These are phyloP conservation scores for Fusarium armeniacum DNA, from an alignment of 2,329 filamentous ascomycete species.

Conservation along the genomic window DNA sequence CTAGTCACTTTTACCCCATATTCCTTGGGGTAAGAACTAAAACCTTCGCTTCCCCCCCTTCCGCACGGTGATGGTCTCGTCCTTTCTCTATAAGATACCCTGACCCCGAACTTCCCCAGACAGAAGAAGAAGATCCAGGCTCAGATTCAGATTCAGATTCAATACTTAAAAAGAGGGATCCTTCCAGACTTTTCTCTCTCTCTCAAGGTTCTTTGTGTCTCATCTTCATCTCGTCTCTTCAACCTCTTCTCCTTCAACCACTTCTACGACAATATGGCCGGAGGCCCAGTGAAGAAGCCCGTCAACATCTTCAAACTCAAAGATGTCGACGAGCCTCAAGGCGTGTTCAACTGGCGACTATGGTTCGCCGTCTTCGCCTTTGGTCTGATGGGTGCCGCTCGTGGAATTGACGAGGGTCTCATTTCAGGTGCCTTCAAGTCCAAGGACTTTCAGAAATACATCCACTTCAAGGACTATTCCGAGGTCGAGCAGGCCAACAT, in stretches of 20 bases:
- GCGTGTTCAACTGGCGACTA: conserved; percentile 32
- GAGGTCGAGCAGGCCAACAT: conserved; percentile 24
- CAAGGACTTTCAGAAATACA: conserved; percentile 25
- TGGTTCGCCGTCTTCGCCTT: conserved; percentile 32
- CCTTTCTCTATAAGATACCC: conserved; percentile 21
- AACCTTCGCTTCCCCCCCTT: background rate
- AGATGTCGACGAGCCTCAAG: conserved; percentile 21
- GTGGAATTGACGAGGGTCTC: conserved; percentile 24
- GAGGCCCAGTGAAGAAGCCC: conserved; percentile 27
- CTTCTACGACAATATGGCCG: conserved; percentile 8
- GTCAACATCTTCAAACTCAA: conserved; percentile 31
- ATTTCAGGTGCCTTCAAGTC: conserved; percentile 30
- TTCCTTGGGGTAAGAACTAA: conserved; percentile 15
- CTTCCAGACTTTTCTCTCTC: background rate
- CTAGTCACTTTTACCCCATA: conserved; percentile 22
- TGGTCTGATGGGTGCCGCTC: conserved; percentile 23
- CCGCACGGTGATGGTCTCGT: background rate
- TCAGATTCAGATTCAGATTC: conserved; percentile 6
- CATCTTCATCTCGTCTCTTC: background rate
- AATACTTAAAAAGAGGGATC: conserved; percentile 10
- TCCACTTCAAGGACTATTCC: conserved; percentile 15
- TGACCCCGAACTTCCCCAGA: conserved; percentile 23
- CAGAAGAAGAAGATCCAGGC: conserved; percentile 7
- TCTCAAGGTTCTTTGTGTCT: background rate
- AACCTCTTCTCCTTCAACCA: too few species aligned